Conservation (phyloP, 345 rosid genomes). For the Salix udensis region DNA sequence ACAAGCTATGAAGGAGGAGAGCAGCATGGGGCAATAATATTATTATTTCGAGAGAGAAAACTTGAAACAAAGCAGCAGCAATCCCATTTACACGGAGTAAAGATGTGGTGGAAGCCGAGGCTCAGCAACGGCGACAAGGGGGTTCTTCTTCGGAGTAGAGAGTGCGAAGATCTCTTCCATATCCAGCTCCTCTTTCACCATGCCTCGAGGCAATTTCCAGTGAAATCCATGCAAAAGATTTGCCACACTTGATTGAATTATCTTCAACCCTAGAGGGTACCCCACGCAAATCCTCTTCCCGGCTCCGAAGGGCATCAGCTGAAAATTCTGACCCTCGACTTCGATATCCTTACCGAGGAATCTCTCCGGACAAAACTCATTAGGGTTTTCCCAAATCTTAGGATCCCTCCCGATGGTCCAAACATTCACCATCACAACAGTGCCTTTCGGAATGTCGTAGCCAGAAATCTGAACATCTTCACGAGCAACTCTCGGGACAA, state of each 20-base stretch:
- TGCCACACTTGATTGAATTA: slow-evolving; percentile 47
- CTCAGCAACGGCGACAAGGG: slow-evolving; percentile 38
- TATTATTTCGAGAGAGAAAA: neutral
- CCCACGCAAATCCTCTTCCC: slow-evolving; percentile 78
- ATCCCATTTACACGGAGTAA: slow-evolving; percentile 18
- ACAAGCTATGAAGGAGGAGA: too few relatives aligned
- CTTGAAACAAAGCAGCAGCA: neutral
- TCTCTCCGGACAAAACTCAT: slow-evolving; percentile 51
- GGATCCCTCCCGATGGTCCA: slow-evolving; percentile 67
- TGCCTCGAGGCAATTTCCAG: slow-evolving; percentile 43
- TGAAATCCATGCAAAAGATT: slow-evolving; percentile 57
- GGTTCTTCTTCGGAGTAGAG: slow-evolving; percentile 45
- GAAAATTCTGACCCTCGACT: slow-evolving; percentile 56
- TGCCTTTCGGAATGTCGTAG: slow-evolving; percentile 45
- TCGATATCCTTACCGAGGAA: slow-evolving; percentile 42
- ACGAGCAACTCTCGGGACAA: slow-evolving; percentile 41
- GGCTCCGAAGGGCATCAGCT: slow-evolving; percentile 60
- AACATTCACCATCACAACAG: slow-evolving; percentile 37
- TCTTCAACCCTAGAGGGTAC: slow-evolving; percentile 50
- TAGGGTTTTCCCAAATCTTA: slow-evolving; percentile 45
- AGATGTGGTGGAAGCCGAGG: slow-evolving; percentile 44
- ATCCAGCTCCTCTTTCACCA: slow-evolving; percentile 34
- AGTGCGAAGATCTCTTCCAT: slow-evolving; percentile 61
- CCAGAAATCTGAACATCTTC: slow-evolving; percentile 38
- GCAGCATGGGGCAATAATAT: too few relatives aligned